Conservation (phyloP, 305 asterid genomes). For the Fraxinus ornus region DNA sequence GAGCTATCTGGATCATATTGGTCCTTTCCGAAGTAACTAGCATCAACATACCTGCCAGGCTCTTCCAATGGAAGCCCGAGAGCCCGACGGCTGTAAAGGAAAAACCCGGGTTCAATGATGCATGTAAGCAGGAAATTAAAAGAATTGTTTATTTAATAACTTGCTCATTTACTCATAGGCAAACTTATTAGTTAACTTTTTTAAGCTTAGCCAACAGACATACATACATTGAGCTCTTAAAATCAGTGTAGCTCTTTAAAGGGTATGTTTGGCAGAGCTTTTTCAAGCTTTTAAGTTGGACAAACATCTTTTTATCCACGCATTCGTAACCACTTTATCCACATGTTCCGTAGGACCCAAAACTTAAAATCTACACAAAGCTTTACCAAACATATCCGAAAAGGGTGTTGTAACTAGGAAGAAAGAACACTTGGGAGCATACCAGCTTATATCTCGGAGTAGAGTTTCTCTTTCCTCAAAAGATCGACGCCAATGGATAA, state of each 20-base stretch:
- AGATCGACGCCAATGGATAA: conserved; percentile 94
- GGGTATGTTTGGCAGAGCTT: not conserved
- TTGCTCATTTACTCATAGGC: not conserved
- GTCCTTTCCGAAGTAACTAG: conserved; percentile 74
- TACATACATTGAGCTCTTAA: not conserved
- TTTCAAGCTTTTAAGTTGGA: not conserved
- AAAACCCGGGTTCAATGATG: not conserved
- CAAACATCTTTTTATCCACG: not conserved
- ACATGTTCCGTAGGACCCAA: not conserved
- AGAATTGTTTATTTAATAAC: not conserved
- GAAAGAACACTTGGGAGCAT: conserved; percentile 7
- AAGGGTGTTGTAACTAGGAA: not conserved
- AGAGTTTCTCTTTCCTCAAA: conserved; percentile 94
- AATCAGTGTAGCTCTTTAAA: not conserved
- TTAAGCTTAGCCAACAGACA: not conserved
- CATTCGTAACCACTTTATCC: not conserved
- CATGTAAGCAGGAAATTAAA: not conserved
- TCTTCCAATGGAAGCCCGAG: conserved; percentile 91
- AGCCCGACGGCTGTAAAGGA: conserved; percentile 71
- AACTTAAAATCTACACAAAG: not conserved
- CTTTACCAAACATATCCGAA: not conserved
- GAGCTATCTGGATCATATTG: conserved; percentile 78
- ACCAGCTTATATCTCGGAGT: conserved; percentile 93
- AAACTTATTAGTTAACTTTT: not conserved
- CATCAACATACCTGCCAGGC: conserved; percentile 76